These are phyloP conservation scores for Populus euphratica DNA, from an alignment of 345 rosid genomes.

Conservation along the genomic window DNA sequence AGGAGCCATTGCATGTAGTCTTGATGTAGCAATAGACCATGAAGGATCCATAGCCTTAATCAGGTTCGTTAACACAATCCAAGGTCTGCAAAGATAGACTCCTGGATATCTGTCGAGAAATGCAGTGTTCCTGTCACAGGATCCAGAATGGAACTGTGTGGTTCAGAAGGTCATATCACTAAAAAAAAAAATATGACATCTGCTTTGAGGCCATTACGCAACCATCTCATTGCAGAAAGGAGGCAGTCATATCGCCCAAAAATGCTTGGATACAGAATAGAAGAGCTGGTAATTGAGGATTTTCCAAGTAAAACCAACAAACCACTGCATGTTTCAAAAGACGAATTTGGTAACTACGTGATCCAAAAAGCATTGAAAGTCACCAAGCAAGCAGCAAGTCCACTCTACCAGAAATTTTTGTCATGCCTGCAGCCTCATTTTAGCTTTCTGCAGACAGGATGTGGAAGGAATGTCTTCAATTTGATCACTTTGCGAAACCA, in stretches of 20 bases:
- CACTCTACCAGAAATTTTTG: slow-evolving; percentile 7
- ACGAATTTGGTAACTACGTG: slow-evolving; percentile 29
- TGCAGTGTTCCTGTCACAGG: slow-evolving; percentile 14
- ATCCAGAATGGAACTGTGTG: slow-evolving; percentile 24
- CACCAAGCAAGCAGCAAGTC: not conserved
- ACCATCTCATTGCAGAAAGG: slow-evolving; percentile 21
- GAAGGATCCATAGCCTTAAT: slow-evolving; percentile 21
- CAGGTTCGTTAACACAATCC: slow-evolving; percentile 16
- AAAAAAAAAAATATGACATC: not conserved
- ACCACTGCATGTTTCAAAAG: slow-evolving; percentile 15
- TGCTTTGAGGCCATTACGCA: slow-evolving; percentile 9
- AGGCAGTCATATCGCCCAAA: slow-evolving; percentile 33
- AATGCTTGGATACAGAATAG: slow-evolving; percentile 5
- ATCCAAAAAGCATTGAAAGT: slow-evolving; percentile 28
- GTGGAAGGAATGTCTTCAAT: slow-evolving; percentile 19
- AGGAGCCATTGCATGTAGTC: slow-evolving; percentile 10
- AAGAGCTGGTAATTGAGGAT: not conserved
- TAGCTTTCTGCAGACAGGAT: not conserved
- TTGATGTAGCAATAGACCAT: slow-evolving; percentile 15
- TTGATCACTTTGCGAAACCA: not conserved
- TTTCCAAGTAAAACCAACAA: slow-evolving; percentile 7
- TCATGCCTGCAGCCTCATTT: not conserved
- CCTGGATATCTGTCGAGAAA: slow-evolving; percentile 3
- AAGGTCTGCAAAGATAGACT: slow-evolving; percentile 11
- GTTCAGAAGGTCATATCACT: slow-evolving; percentile 26